These are phyloP conservation scores for Geotrichum histeridarum DNA, from an alignment of 1,139 yeast genomes.

Conservation along the genomic window DNA sequence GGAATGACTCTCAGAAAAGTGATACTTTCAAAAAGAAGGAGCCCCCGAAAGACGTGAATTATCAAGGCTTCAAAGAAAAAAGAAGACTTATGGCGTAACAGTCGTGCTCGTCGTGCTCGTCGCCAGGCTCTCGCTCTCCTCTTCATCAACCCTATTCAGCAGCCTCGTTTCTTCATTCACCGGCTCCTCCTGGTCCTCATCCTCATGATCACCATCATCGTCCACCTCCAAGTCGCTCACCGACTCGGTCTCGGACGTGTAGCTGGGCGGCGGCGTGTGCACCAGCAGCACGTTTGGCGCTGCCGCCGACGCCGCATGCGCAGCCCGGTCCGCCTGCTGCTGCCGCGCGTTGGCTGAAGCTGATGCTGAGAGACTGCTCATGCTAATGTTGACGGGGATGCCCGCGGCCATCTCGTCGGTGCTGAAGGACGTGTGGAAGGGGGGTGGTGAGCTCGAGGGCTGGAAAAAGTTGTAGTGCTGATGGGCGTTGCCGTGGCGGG, in stretches of 20 bases:
- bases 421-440: slow-evolving; percentile 15
- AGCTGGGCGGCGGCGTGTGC: slow-evolving; percentile 30
- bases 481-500: neutral
- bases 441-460: slow-evolving; percentile 20
- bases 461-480: slow-evolving; percentile 6
- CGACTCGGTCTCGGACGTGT: slow-evolving; percentile 25
- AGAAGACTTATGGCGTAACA: neutral
- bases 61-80: too few species aligned
- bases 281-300: slow-evolving; percentile 1
- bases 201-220: slow-evolving; percentile 20
- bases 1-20: too few species aligned
- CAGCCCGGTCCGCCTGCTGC: neutral
- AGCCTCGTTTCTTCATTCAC: neutral
- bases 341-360: slow-evolving; percentile 3
- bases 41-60: too few species aligned
- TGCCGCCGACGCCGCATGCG: neutral
- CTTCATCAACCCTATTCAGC: neutral
- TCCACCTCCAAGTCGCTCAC: slow-evolving; percentile 14
- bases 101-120: slow-evolving; percentile 1
- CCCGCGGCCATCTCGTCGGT: slow-evolving; percentile 18
- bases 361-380: slow-evolving; percentile 17
- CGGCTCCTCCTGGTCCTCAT: neutral
- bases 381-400: slow-evolving; percentile 22
- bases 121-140: neutral
- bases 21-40: too few species aligned